These are phyloP conservation scores for Aspergillus phoenicis DNA, from an alignment of 2,329 filamentous ascomycete genomes.

Conservation along the genomic window DNA sequence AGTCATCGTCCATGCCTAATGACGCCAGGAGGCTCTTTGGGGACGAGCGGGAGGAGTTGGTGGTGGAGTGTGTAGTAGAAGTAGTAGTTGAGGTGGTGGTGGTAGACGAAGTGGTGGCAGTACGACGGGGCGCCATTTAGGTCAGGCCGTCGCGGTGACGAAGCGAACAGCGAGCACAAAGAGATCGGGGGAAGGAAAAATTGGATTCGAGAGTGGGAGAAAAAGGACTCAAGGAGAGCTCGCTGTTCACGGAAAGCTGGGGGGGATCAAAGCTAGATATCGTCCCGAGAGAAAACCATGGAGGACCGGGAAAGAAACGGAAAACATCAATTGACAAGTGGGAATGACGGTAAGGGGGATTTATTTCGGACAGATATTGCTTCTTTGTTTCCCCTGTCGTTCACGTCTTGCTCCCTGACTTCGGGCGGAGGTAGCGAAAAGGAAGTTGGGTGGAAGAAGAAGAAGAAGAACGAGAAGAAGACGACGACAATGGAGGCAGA, in stretches of 20 bases:
- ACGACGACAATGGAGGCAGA: slow-evolving; percentile 18
- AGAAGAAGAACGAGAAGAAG: slow-evolving; percentile 20
- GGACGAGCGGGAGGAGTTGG: slow-evolving; percentile 16
- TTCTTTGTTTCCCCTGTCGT: slow-evolving; percentile 5
- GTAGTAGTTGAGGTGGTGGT: slow-evolving; percentile 5
- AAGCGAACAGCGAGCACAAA: slow-evolving; percentile 7
- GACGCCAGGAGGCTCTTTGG: slow-evolving; percentile 14
- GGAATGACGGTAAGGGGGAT: slow-evolving; percentile 6
- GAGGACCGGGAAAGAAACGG: slow-evolving; percentile 9
- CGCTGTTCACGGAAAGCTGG: slow-evolving; percentile 12
- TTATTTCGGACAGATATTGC: not conserved
- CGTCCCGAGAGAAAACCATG: slow-evolving; percentile 20
- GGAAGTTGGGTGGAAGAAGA: slow-evolving; percentile 29
- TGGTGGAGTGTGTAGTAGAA: slow-evolving; percentile 2
- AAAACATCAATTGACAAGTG: slow-evolving; percentile 20
- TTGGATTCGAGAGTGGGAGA: slow-evolving; percentile 7
- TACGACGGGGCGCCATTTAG: slow-evolving; percentile 14
- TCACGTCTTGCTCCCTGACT: slow-evolving; percentile 12
- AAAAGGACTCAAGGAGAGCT: slow-evolving; percentile 7
- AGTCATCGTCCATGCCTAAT: slow-evolving; percentile 33
- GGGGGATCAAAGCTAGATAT: slow-evolving; percentile 14
- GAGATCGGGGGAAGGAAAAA: slow-evolving; percentile 10
- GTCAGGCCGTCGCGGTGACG: slow-evolving; percentile 18
- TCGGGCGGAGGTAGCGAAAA: slow-evolving; percentile 24
- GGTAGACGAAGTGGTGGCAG: slow-evolving; percentile 13